Percentiles rank a stretch among this genome's conserved stretches.
Evolutionary conservation across 495 filamentous ascomycete genomes (phyloP).

Genomic region (Penicillium bialowiezense): DNA sequence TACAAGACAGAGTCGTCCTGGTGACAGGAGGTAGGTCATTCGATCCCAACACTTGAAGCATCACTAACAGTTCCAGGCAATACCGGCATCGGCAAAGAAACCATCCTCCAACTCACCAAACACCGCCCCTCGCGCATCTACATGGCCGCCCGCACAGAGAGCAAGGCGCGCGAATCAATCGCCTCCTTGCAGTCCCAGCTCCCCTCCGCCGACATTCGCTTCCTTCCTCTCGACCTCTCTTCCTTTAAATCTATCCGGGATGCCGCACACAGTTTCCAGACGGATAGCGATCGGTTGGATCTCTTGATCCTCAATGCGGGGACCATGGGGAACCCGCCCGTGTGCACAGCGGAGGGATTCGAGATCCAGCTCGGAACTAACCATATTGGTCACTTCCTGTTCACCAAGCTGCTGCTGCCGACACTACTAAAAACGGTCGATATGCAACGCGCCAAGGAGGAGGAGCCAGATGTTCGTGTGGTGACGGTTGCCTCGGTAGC

Average conservation of each 20-base stretch:
- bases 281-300: constrained; percentile 52
- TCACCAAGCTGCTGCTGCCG: constrained; percentile 63
- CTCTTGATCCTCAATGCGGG: constrained; percentile 55
- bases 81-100: constrained; percentile 63
- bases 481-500: constrained; percentile 27
- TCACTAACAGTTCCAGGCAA: constrained; percentile 46
- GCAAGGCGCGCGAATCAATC: constrained; percentile 52
- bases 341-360: constrained; percentile 74
- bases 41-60: too few relatives aligned
- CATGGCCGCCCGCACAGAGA: constrained; percentile 56
- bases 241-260: constrained; percentile 51
- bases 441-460: constrained; percentile 21
- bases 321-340: constrained; percentile 55
- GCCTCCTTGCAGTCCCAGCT: constrained; percentile 43
- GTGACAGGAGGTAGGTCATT: constrained; percentile 56
- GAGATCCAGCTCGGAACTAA: constrained; percentile 65
- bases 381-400: constrained; percentile 52
- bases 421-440: constrained; percentile 48
- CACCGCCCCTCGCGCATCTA: constrained; percentile 62
- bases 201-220: constrained; percentile 45
- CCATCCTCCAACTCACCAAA: constrained; percentile 57
- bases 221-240: constrained; percentile 49
- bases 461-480: constrained; percentile 23
- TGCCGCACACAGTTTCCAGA: constrained; percentile 45
- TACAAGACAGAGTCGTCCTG: constrained; percentile 57